These are phyloP conservation scores for Globisporangium heterothallicum DNA, from an alignment of 352 stramenopile genomes.

Conservation along the genomic window DNA sequence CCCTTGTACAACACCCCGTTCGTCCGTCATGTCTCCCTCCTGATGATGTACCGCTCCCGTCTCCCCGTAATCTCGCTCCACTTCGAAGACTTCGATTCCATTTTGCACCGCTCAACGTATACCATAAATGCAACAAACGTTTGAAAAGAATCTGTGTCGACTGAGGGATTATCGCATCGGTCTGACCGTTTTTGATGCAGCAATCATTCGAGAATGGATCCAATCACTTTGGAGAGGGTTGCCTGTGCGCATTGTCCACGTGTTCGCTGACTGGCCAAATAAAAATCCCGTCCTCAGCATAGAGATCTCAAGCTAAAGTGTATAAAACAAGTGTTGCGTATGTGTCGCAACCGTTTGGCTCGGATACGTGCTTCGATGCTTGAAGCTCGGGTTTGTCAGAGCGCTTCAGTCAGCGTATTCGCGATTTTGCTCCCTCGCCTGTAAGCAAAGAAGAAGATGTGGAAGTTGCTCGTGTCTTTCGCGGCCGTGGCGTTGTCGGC, in stretches of 20 bases:
- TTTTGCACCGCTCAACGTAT: too few relatives aligned
- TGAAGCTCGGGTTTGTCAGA: neutral
- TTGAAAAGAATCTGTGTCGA: too few relatives aligned
- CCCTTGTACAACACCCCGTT: too few relatives aligned
- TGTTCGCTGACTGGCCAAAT: constrained; percentile 19
- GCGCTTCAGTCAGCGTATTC: constrained; percentile 1
- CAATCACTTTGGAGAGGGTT: constrained; percentile 16
- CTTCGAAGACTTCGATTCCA: too few relatives aligned
- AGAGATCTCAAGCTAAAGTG: constrained; percentile 29
- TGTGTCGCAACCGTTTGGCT: too few relatives aligned
- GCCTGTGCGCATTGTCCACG: constrained; percentile 15
- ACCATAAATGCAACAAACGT: too few relatives aligned
- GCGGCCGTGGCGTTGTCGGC: constrained; percentile 36
- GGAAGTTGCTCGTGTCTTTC: constrained; percentile 50
- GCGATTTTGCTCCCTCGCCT: constrained; percentile 8
- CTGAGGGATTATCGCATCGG: too few relatives aligned
- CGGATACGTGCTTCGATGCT: constrained; percentile 11
- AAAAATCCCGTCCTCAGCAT: constrained; percentile 10
- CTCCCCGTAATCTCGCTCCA: too few relatives aligned
- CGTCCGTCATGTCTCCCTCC: too few relatives aligned
- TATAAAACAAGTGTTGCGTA: constrained; percentile 21
- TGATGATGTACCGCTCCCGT: too few relatives aligned
- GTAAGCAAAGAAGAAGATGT: constrained; percentile 26
- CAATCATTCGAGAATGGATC: neutral
- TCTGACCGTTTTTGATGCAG: too few relatives aligned